Evolutionary conservation across 768 basidiomycete species (phyloP).

Genomic region (Pholiota conissans): DNA sequence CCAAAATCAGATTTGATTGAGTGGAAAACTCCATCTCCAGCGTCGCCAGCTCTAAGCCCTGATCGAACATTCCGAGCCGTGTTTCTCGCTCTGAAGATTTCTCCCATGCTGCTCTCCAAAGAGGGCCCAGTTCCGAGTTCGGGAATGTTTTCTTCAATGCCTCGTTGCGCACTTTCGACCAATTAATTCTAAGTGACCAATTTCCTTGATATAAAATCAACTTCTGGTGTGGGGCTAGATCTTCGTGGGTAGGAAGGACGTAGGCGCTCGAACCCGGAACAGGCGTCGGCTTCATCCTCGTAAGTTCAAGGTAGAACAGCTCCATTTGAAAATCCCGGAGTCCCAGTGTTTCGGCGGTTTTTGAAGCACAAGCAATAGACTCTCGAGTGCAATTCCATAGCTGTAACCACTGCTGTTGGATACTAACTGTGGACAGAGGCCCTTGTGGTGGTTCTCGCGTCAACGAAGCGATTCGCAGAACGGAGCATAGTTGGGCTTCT

Average conservation of each 20-base stretch:
- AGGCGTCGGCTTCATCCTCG: neutral
- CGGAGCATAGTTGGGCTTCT: neutral
- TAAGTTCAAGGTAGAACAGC: neutral
- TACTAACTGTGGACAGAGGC: neutral
- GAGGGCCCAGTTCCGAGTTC: too few relatives aligned
- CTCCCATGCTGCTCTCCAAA: too few relatives aligned
- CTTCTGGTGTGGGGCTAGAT: neutral
- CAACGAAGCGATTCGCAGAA: neutral
- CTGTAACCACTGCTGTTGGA: neutral
- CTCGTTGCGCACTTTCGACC: too few relatives aligned
- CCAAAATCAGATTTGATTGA: too few relatives aligned
- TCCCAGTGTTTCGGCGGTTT: neutral
- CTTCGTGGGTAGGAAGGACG: neutral
- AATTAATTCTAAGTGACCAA: neutral
- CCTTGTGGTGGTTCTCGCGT: neutral
- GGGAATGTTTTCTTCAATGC: too few relatives aligned
- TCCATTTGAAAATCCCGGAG: neutral
- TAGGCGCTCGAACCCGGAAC: neutral
- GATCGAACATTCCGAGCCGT: too few relatives aligned
- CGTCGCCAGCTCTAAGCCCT: too few relatives aligned
- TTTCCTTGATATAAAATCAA: neutral
- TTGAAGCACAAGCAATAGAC: neutral
- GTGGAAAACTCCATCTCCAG: too few relatives aligned
- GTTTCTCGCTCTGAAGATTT: too few relatives aligned
- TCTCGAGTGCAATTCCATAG: neutral